Conservation (phyloP, 1,139 yeast species). For the Candida frijolesensis region DNA sequence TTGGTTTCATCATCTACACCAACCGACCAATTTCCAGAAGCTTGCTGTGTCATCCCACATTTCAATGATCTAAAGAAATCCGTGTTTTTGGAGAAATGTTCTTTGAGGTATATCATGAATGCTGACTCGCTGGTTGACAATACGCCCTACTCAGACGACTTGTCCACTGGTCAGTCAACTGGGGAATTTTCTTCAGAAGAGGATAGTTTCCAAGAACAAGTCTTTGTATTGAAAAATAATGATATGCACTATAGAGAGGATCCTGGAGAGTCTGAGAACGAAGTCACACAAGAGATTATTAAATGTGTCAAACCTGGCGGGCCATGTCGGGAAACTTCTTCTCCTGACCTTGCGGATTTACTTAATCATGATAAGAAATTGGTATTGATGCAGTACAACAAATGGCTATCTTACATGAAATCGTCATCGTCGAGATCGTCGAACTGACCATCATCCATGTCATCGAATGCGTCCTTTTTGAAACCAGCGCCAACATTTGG, state of each 20-base stretch:
- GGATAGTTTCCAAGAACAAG: neutral
- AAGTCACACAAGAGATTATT: neutral
- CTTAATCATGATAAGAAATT: constrained; percentile 10
- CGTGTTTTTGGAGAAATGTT: constrained; percentile 2
- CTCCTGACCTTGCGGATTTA: constrained; percentile 12
- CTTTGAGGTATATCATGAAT: neutral
- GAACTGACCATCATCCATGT: constrained; percentile 46
- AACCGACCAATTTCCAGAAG: neutral
- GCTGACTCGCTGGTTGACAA: no score
- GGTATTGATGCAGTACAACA: neutral
- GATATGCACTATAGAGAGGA: constrained; percentile 1
- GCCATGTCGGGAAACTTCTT: neutral
- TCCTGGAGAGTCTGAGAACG: neutral
- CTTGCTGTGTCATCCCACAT: neutral
- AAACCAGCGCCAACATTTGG: constrained; percentile 68
- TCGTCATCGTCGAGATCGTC: constrained; percentile 76
- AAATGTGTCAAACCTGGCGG: neutral
- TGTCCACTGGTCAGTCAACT: neutral
- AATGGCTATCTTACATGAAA: constrained; percentile 64
- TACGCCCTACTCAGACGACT: no score
- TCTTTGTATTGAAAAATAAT: neutral
- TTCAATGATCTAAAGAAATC: neutral
- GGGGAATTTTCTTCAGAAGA: neutral
- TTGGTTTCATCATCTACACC: neutral
- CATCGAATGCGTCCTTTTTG: constrained; percentile 71